Base-by-base conservation (phyloP, 345 rosid genomes). In the Aquilaria sinensis region DNA sequence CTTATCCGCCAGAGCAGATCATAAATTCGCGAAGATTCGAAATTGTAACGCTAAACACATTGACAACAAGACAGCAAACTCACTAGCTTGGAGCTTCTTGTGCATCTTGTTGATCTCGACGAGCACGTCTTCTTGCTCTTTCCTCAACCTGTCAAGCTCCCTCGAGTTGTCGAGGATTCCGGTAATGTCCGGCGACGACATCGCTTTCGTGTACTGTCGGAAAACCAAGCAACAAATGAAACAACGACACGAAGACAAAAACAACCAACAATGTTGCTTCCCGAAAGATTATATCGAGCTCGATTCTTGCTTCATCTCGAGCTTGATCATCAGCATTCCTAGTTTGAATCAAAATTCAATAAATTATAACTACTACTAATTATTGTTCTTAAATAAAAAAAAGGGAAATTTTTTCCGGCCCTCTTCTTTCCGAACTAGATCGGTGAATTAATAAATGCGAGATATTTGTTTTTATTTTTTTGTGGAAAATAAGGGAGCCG, bases 81-180 rank as follows among this genome's bases (percentile, higher is more conserved):
- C 43, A 88, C 97, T 65, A 74, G 86, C 68, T 73, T 84, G 97
- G 57, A 91, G 94, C 82, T 69, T 88, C 72, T 81, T 90, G 57
- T 90, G 97, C 81, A 90, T 68, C 81, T 91, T 91, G 79, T 91
- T 86, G 81, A 91, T 91, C 47, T 91, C 96, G 8, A 15, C 13
- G 9, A 91, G 81, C 29, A 88, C 84, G 0, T 76, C 87, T 51
- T 88, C 93, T 53, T 84, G 93, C 2, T 77, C 85, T 75, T 80
- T 91, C 89, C 87, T 82, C 63, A 92, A 63, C 69, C 92, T 92
- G 82, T 93, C 97, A 50, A 93, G 92, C 74, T 88, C 87, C 75
- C 77, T 85, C 33, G 97, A 81, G 72, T 78, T 81, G 0, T 90
- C 96, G 74, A 88, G 64, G 31, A 94, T 88, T 61, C 76, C 87